A percentile compares a stretch with the other conserved stretches of the same genome.
These are phyloP conservation scores for Leccinum fallax DNA, from an alignment of 1,284 basidiomycete species.

Conservation along the genomic window DNA sequence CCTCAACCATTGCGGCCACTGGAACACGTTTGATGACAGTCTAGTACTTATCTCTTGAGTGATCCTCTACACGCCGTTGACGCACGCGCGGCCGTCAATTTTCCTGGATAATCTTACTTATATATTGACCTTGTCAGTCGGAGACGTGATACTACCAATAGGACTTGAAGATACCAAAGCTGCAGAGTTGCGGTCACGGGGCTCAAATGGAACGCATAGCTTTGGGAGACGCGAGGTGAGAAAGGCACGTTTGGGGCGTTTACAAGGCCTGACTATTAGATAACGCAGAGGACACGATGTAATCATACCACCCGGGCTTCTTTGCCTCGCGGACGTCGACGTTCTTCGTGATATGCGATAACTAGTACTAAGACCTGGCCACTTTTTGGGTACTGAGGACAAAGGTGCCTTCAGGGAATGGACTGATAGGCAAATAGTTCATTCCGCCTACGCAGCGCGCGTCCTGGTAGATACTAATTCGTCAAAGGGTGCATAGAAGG, in stretches of 20 bases:
- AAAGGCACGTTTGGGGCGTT: constrained; percentile 19
- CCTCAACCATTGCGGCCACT: background rate
- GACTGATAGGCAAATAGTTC: background rate
- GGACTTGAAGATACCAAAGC: constrained; percentile 1
- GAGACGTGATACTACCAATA: constrained; percentile 9
- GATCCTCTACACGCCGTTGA: too few species aligned
- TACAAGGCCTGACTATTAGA: constrained; percentile 13
- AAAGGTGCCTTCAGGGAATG: background rate
- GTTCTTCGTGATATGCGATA: constrained; percentile 2
- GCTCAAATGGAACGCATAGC: constrained; percentile 8
- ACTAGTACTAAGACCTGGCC: background rate
- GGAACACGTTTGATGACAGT: background rate
- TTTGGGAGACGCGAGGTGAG: constrained; percentile 14
- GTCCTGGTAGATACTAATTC: background rate
- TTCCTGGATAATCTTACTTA: too few species aligned
- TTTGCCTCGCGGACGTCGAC: constrained; percentile 22
- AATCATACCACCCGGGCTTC: constrained; percentile 16
- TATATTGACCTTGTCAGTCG: constrained; percentile 1
- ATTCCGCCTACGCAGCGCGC: background rate
- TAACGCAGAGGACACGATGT: constrained; percentile 14
- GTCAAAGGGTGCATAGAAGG: background rate
- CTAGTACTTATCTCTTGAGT: too few species aligned
- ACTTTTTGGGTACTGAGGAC: background rate
- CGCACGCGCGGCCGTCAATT: too few species aligned
- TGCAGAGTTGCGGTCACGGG: constrained; percentile 7